A percentile compares a stretch with the other conserved stretches of the same genome.
These are phyloP conservation scores for Solanum arcanum DNA, from an alignment of 257 asterid species.

Conservation along the genomic window DNA sequence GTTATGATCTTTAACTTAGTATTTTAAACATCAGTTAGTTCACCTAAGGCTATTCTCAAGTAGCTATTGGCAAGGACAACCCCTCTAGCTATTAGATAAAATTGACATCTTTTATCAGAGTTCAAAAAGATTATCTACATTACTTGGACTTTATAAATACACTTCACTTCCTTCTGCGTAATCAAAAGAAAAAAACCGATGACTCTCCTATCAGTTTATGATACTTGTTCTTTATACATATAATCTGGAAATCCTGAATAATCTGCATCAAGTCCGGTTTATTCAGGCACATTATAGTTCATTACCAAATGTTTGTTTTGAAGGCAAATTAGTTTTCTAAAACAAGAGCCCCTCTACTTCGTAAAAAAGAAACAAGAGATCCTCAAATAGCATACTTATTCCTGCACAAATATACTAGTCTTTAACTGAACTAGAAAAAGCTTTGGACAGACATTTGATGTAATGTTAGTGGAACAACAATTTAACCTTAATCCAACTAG, in stretches of 20 bases:
- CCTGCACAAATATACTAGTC: background rate
- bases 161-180: background rate
- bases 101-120: background rate
- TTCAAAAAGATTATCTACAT: background rate
- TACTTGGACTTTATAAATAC: background rate
- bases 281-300: background rate
- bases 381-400: background rate
- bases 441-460: background rate
- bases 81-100: background rate
- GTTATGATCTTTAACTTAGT: background rate
- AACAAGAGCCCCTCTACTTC: background rate
- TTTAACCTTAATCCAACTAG: background rate
- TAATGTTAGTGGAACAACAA: background rate
- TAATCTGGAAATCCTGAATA: background rate
- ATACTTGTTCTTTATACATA: background rate
- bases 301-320: background rate
- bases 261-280: background rate
- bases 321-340: background rate
- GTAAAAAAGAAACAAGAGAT: background rate
- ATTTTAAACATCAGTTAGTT: background rate
- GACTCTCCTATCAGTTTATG: background rate
- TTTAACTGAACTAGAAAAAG: background rate
- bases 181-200: background rate
- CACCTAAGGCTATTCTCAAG: background rate
- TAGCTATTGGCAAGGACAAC: background rate